Evolutionary conservation across 768 basidiomycete genomes (phyloP).

Genomic region (Trametes cinnabarina): DNA sequence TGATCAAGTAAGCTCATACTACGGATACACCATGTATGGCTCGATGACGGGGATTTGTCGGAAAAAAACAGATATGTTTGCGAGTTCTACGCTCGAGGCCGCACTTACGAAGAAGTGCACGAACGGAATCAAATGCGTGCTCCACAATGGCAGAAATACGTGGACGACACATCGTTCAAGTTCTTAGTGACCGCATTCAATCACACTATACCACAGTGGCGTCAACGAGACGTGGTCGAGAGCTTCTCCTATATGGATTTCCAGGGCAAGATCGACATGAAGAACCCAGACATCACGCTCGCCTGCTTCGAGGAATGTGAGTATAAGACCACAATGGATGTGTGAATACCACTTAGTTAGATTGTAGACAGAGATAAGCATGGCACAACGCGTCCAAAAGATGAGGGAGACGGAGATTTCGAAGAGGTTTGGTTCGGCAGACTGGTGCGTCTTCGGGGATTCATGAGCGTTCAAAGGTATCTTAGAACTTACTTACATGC

Average conservation of each 20-base stretch:
- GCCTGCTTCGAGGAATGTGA: constrained; percentile 87
- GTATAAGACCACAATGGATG: too few species aligned
- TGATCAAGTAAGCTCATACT: constrained; percentile 65
- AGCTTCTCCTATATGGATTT: constrained; percentile 85
- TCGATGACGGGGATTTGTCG: too few species aligned
- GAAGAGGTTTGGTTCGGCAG: constrained; percentile 78
- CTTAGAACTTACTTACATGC: background rate
- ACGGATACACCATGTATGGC: too few species aligned
- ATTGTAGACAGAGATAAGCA: constrained; percentile 48
- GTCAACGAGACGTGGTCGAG: constrained; percentile 69
- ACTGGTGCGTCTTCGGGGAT: constrained; percentile 57
- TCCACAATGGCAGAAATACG: constrained; percentile 56
- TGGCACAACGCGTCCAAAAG: constrained; percentile 44
- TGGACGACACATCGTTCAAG: constrained; percentile 71
- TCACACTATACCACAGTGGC: constrained; percentile 64
- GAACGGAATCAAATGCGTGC: constrained; percentile 42
- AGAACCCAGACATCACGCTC: constrained; percentile 67
- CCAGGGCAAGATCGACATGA: constrained; percentile 78
- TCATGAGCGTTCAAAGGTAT: too few species aligned
- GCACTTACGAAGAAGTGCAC: constrained; percentile 71
- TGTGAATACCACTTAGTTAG: background rate
- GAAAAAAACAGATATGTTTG: constrained; percentile 78
- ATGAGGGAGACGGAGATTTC: constrained; percentile 67
- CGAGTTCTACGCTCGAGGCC: constrained; percentile 73
- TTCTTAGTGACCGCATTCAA: constrained; percentile 75